Evolutionary conservation across 768 basidiomycete species (phyloP), one percentile per base, ranked within the genome.

Genomic region (Trametes villosa): DNA sequence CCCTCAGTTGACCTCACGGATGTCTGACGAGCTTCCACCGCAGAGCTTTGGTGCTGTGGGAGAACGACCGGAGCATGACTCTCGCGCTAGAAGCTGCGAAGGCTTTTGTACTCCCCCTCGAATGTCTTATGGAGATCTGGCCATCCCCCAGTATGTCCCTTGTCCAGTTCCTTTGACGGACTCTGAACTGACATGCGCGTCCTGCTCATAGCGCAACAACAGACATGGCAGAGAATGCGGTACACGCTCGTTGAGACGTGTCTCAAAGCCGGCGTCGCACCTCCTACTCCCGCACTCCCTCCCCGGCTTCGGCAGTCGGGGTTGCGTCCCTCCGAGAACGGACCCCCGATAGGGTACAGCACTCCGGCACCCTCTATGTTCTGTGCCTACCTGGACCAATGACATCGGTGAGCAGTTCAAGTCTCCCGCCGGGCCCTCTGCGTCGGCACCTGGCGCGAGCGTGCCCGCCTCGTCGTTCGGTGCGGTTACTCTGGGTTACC

Each of bases 11-110:
- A n/a, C n/a, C 26, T 18, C 0, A 1, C 11, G 4, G 11, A 33
- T 8, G 13, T 15, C n/a, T 15, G 11, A 33, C 31, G 24, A 4
- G 42, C 36, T 13, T 33, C 29, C 2, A 30, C 12, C n/a, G 46
- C 60, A 87, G 86, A 50, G 79, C 82, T 5, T 68, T 90, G 51
- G 74, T 75, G 13, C 70, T 91, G 51, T 91, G 86, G 85, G 76
- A 82, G 62, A 78, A 76, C 57, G 87, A 91, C 67, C 76, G 80
- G 46, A 78, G 81, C 0, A 68, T 89, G 60, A 79, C 73, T 7
- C 73, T 87, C 38, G 87, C 87, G 0, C 75, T 90, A 58, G 83
- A 86, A 27, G 82, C 86, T 41, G 81, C 84, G 59, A 83, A 82
- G 65, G 78, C 82, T 6, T 74, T 89, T 11, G 68, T 88, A 31